A percentile compares a stretch with the other conserved stretches of the same genome.
These are phyloP conservation scores for Scleroderma bovista DNA, from an alignment of 768 basidiomycete genomes.

Conservation along the genomic window DNA sequence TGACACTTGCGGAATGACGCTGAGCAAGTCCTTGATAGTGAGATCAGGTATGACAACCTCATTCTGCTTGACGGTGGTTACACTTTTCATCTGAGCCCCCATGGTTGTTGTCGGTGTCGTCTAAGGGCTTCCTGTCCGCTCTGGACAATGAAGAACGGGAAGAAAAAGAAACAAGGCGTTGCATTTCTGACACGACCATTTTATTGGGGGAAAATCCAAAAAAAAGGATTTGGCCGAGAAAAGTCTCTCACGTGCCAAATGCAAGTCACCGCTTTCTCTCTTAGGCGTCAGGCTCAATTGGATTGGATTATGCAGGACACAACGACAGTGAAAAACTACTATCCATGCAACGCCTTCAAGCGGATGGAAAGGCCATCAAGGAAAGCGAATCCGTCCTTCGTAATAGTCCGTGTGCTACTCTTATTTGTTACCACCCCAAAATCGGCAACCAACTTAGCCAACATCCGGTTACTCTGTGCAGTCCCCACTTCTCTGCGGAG, in stretches of 20 bases:
- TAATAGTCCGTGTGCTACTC: conserved; percentile 64
- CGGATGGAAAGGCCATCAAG: conserved; percentile 55
- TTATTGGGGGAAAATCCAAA: conserved; percentile 29
- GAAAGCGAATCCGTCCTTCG: conserved; percentile 73
- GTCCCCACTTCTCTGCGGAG: conserved; percentile 48
- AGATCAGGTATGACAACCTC: conserved; percentile 74
- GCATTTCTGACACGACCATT: conserved; percentile 3
- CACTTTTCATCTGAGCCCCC: conserved; percentile 10
- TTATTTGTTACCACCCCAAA: conserved; percentile 66
- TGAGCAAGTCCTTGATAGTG: conserved; percentile 80
- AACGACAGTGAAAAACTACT: background rate
- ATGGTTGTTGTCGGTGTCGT: conserved; percentile 16
- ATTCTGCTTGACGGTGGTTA: conserved; percentile 45
- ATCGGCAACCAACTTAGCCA: conserved; percentile 62
- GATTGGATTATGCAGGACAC: too few relatives aligned
- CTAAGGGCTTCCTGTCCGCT: conserved; percentile 3
- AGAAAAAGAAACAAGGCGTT: background rate
- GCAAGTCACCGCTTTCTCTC: too few relatives aligned
- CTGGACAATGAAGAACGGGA: background rate
- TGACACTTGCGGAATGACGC: conserved; percentile 69
- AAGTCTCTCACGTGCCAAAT: too few relatives aligned
- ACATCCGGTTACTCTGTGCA: conserved; percentile 48
- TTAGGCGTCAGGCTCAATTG: too few relatives aligned
- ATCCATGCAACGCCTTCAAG: conserved; percentile 31
- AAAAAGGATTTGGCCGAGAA: too few relatives aligned